phyloP scores from a whole-genome alignment of 192 early-diverging fungal genomes.

The Podila horticola region DNA sequence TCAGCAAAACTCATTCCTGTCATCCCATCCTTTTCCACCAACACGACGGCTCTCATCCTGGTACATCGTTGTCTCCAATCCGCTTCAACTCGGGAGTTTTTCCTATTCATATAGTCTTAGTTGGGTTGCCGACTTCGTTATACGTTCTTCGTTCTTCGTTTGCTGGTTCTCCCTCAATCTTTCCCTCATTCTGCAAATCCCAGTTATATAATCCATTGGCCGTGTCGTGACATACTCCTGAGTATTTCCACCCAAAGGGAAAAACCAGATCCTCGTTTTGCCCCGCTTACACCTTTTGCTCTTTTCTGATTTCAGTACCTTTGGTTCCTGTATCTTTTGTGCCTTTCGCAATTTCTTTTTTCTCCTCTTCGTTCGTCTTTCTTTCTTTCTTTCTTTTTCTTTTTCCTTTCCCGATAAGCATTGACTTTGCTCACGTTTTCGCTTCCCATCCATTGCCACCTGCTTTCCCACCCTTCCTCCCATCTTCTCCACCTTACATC shows the following conservation, averaged over 20 bases:
- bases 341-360: not conserved
- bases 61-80: too few species aligned
- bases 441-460: not conserved
- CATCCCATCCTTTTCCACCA: too few species aligned
- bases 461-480: not conserved
- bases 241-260: too few species aligned
- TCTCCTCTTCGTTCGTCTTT: too few species aligned
- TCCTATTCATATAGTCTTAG: too few species aligned
- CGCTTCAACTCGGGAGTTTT: too few species aligned
- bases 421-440: slow-evolving; percentile 1
- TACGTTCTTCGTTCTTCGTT: not conserved
- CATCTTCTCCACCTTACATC: not conserved
- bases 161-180: not conserved
- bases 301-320: not conserved
- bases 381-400: not conserved
- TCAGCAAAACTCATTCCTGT: too few species aligned
- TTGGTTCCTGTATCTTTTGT: too few species aligned
- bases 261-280: not conserved
- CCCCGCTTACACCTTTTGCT: not conserved
- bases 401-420: not conserved
- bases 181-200: not conserved
- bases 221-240: not conserved
- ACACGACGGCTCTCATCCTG: too few species aligned
- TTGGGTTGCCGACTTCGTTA: too few species aligned
- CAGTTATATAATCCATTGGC: not conserved